Conservation (phyloP, 495 filamentous ascomycete genomes). For the Delitschia confertaspora region DNA sequence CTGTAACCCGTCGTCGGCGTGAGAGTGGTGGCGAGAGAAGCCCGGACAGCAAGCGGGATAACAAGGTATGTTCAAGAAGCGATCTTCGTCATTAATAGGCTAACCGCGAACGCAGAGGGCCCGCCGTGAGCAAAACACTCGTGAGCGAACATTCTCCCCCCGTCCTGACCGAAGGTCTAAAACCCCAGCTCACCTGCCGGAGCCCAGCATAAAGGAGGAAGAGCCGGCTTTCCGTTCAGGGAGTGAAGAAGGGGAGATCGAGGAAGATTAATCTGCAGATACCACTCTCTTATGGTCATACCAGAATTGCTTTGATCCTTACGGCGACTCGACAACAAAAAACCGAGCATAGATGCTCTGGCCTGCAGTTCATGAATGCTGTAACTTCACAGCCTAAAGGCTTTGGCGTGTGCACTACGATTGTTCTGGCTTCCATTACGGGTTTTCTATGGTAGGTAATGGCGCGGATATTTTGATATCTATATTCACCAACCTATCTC, state of each 20-base stretch:
- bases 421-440: too few species aligned
- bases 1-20: slow-evolving; percentile 30
- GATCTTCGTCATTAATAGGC: not conserved
- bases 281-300: too few species aligned
- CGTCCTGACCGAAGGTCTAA: slow-evolving; percentile 40
- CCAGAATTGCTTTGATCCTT: too few species aligned
- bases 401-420: too few species aligned
- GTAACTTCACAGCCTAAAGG: too few species aligned
- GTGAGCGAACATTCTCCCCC: slow-evolving; percentile 48
- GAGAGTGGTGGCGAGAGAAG: slow-evolving; percentile 55
- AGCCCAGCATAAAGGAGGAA: slow-evolving; percentile 49
- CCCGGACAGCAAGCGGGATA: slow-evolving; percentile 53
- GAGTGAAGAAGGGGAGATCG: slow-evolving; percentile 97
- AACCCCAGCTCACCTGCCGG: slow-evolving; percentile 32
- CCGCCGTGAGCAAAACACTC: slow-evolving; percentile 48
- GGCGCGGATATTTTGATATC: too few species aligned
- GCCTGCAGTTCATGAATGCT: too few species aligned
- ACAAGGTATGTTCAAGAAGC: slow-evolving; percentile 42
- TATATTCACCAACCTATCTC: too few species aligned
- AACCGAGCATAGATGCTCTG: too few species aligned
- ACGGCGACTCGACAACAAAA: too few species aligned
- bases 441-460: too few species aligned
- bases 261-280: slow-evolving; percentile 86
- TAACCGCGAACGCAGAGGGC: slow-evolving; percentile 41
- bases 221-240: slow-evolving; percentile 44